Conservation (phyloP, 305 asterid species). For the Solanum aculeatissimum region DNA sequence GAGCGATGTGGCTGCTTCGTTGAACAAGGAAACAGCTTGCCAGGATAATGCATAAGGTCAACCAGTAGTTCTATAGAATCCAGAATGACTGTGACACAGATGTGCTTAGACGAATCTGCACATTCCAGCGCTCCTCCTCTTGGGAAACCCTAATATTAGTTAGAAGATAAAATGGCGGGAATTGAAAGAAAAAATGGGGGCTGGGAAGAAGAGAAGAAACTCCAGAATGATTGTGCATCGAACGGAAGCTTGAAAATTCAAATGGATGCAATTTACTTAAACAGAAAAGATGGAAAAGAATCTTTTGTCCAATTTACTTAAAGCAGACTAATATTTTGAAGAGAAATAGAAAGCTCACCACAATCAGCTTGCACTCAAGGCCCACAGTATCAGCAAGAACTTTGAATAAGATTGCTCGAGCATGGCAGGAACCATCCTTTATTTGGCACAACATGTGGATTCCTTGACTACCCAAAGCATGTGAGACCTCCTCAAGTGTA, state of each 20-base stretch:
- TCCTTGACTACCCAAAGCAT: slow-evolving; percentile 67
- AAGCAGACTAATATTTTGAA: not conserved
- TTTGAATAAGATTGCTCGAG: slow-evolving; percentile 85
- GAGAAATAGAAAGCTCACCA: slow-evolving; percentile 50
- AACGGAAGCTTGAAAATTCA: not conserved
- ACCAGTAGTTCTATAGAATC: slow-evolving; percentile 65
- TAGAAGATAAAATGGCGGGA: not conserved
- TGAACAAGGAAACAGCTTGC: slow-evolving; percentile 65
- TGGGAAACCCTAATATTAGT: slow-evolving; percentile 52
- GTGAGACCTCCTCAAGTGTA: slow-evolving; percentile 71
- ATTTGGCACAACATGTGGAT: slow-evolving; percentile 76
- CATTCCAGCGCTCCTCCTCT: slow-evolving; percentile 54
- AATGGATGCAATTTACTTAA: not conserved
- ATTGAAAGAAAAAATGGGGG: not conserved
- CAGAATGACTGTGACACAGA: slow-evolving; percentile 53
- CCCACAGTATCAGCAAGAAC: slow-evolving; percentile 86
- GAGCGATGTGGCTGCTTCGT: slow-evolving; percentile 50
- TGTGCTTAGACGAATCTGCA: slow-evolving; percentile 60
- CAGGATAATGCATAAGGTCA: slow-evolving; percentile 78
- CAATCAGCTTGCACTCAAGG: slow-evolving; percentile 65
- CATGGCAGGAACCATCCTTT: slow-evolving; percentile 69
- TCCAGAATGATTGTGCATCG: not conserved
- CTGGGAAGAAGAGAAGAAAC: not conserved
- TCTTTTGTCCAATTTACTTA: not conserved
- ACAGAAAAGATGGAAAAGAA: not conserved